Base-by-base conservation (phyloP, 2,329 filamentous ascomycete species). In the Mollisiaceae sp. region DNA sequence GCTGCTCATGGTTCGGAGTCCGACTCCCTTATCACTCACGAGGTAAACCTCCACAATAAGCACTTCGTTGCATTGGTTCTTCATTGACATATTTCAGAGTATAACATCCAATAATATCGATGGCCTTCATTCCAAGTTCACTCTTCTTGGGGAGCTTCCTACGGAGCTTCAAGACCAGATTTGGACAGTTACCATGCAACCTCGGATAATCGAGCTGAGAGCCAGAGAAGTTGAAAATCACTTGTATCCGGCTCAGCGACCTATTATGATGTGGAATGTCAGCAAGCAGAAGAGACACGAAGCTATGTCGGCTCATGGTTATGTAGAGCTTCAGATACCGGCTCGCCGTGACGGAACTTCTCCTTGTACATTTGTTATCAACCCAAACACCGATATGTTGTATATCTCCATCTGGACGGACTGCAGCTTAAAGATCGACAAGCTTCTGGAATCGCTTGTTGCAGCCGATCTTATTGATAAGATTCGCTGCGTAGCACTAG, bases 301-400 rank as follows among this genome's bases (percentile, higher is more conserved):
- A 50, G 45, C 45, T 11, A 12, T 50, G 22, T 11, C n/a, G 8
- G 45, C 45, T 20, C 45, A 50, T 50, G 45, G 45, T 8, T 50
- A 50, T 20, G 22, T 22, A 20, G 8, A 24, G 12, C 45, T 50
- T 24, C n/a, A 27, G 11, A 24, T 50, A 9, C 45, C 45, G 11
- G 45, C 45, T 22, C 45, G 45, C 8, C n/a, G 11, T 12, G 45
- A 50, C 11, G 45, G n/a, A 24, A 50, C 45, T 27, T 50, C 45
- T 22, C 45, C 45, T 50, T 50, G 45, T 50, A 50, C 45, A 50
- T 50, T 50, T 14, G 22, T 50, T 20, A 50, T 50, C 45, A 50
- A 50, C 22, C 45, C 45, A 4, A 27, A 50, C 8, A 24, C 22
- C 2, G 45, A 50, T 20, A 50, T 50, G 22, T 24, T 50, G 22